Base-by-base conservation (phyloP, 257 asterid species). In the Mentha longifolia region DNA sequence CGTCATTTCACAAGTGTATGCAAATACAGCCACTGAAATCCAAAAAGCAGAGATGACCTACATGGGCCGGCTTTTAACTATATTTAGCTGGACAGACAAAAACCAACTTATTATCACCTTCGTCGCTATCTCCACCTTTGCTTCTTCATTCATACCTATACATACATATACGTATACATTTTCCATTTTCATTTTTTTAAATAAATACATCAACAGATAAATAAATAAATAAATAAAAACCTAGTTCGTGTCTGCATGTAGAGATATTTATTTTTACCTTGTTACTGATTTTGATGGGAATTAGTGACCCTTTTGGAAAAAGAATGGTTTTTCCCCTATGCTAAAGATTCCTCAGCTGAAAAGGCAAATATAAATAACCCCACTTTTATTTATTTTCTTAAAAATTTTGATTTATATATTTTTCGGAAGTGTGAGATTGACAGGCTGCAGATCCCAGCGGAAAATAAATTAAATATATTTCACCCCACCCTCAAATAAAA, bases 61-160 rank as follows among this genome's bases (percentile, higher is more conserved):
- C 92, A 79, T 78, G 96, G 85, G 84, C 93, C 97, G 95, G 96
- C 95, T 89, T 93, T 90, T 90, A 93, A 88, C 98, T 86, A 90
- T 79, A 85, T 90, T 90, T 90, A 90, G 97, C 94, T 88, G 94
- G 89, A 86, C 92, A 88, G 83, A 87, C 96, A 86, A 88, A 90
- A 83, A 83, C 87, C 92, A 84, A 76, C 95, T 84, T 88, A 90
- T 88, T 87, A 84, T 90, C 96, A 72, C 85, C 87, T 57, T 85
- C 92, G 83, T 86, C 95, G 71, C 88, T 77, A 88, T 89, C 88
- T 83, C 77, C 75, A 76, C 51, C 73, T 42, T 63, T 43, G 35
- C 72, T 70, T 59, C 75, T 42, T 58, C 75, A 10, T 4, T 49
- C 5, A 7, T 28, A 42, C 45, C 19, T 25, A 15, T 11, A 16